Base-by-base conservation (phyloP, 2,329 filamentous ascomycete genomes). In the Sporothrix sp. region DNA sequence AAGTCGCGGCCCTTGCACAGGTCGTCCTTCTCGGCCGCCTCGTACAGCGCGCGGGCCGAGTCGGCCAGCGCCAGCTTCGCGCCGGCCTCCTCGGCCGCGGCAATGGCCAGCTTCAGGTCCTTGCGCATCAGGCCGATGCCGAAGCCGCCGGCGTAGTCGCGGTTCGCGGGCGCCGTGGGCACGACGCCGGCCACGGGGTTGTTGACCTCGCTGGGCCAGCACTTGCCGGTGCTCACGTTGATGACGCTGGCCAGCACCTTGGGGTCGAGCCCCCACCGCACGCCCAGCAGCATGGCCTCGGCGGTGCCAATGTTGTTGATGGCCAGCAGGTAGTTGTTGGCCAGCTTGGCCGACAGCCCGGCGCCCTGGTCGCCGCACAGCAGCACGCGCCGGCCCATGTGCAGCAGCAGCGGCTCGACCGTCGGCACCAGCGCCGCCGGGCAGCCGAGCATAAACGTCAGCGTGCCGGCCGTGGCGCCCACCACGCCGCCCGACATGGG, bases 401-500 rank as follows among this genome's bases (percentile, higher is more conserved):
- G 73, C 20, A 82, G 72, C 5, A 98, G 74, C 1, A 89, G 74
- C 0, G 81, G 75, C 52, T 83, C 83, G 9, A 86, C 74, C 10
- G 79, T 76, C 1, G 80, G 68, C 1, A 93, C 72, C 0, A 86
- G 65, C 4, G 75, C 69, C 1, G 71, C 63, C 0, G 81, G 73
- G 7, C 83, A 77, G 38, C 93, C 93, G 51, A 97, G 81, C 93
- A 98, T 97, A 66, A 98, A 98, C 0, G 90, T 95, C 52, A 98
- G 72, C 0, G 88, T 90, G 30, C 85, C 93, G 11, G 88, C 88
- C 6, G 81, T 75, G 10, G 93, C 93, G 38, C 91, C 93, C 5
- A 97, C 88, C 0, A 96, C 90, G 46, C 93, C 93, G 43, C 93
- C 93, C 0, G 91, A 97, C 84, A 98, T 95, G 39, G 93, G 93